Evolutionary conservation across 805 yeast species (phyloP).

Genomic region (Maudiozyma turicensis): DNA sequence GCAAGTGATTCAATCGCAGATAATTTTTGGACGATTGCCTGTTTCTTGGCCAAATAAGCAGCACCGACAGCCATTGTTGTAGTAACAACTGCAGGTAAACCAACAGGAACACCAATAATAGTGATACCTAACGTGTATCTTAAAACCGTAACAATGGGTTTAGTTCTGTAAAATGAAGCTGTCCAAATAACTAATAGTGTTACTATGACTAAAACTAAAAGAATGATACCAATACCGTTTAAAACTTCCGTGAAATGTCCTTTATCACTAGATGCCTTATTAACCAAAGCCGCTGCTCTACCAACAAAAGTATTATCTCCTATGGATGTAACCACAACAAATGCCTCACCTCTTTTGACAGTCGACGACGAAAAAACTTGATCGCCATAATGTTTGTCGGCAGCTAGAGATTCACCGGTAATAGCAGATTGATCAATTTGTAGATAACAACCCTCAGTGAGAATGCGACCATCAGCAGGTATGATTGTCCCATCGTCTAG

Average conservation of each 20-base stretch:
- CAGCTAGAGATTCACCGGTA: slow-evolving; percentile 96
- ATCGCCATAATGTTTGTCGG: slow-evolving; percentile 84
- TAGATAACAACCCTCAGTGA: slow-evolving; percentile 73
- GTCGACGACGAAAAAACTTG: slow-evolving; percentile 84
- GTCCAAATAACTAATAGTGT: slow-evolving; percentile 86
- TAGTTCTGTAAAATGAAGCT: slow-evolving; percentile 89
- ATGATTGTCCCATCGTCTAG: slow-evolving; percentile 88
- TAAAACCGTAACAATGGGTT: slow-evolving; percentile 73
- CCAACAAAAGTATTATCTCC: slow-evolving; percentile 95
- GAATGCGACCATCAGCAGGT: slow-evolving; percentile 87
- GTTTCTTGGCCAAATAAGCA: slow-evolving; percentile 93
- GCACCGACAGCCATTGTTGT: slow-evolving; percentile 99
- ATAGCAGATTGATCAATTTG: slow-evolving; percentile 95
- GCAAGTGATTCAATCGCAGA: slow-evolving; percentile 96
- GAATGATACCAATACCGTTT: slow-evolving; percentile 93
- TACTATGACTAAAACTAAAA: slow-evolving; percentile 76
- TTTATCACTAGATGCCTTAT: slow-evolving; percentile 82
- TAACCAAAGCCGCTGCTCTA: slow-evolving; percentile 93
- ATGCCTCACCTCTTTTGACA: slow-evolving; percentile 90
- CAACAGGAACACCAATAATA: slow-evolving; percentile 96
- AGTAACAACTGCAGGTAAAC: slow-evolving; percentile 97
- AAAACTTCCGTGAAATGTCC: slow-evolving; percentile 97
- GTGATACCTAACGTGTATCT: slow-evolving; percentile 91
- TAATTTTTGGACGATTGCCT: slow-evolving; percentile 93
- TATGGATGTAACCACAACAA: slow-evolving; percentile 87